Evolutionary conservation across 2,329 filamentous ascomycete genomes (phyloP).

Genomic region (Diplocarpon rosae): DNA sequence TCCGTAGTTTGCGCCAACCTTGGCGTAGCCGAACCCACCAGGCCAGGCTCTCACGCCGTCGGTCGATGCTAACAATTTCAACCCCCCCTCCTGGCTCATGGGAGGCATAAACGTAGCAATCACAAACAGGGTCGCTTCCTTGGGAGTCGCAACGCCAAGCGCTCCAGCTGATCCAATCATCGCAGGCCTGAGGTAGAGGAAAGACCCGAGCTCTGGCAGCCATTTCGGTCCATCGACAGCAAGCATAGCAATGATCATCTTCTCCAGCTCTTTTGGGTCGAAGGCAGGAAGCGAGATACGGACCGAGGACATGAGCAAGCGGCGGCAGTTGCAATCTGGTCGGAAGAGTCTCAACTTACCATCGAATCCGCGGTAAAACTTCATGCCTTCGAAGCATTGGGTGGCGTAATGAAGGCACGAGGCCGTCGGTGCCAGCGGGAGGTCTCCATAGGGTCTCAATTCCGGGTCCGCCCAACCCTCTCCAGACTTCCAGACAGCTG

Average conservation of each 20-base stretch:
- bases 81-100: slow-evolving; percentile 42
- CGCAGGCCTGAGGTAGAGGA: slow-evolving; percentile 70
- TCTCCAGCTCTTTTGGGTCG: slow-evolving; percentile 58
- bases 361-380: slow-evolving; percentile 67
- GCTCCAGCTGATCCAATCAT: slow-evolving; percentile 74
- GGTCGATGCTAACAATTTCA: slow-evolving; percentile 67
- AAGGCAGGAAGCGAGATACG: slow-evolving; percentile 70
- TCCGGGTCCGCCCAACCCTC: slow-evolving; percentile 65
- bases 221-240: slow-evolving; percentile 66
- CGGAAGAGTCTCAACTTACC: slow-evolving; percentile 54
- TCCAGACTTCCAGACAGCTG: slow-evolving; percentile 52
- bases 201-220: slow-evolving; percentile 63
- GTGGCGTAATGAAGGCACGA: slow-evolving; percentile 80
- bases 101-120: slow-evolving; percentile 55
- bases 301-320: slow-evolving; percentile 39
- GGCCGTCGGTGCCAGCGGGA: slow-evolving; percentile 70
- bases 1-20: slow-evolving; percentile 90
- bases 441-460: slow-evolving; percentile 66
- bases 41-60: slow-evolving; percentile 87
- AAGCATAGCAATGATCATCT: slow-evolving; percentile 61
- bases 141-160: slow-evolving; percentile 70
- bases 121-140: slow-evolving; percentile 80
- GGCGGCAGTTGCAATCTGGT: slow-evolving; percentile 43
- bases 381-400: slow-evolving; percentile 82
- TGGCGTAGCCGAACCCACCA: slow-evolving; percentile 84